Base-by-base conservation (phyloP, 495 filamentous ascomycete species). In the Daldinia caldariorum region DNA sequence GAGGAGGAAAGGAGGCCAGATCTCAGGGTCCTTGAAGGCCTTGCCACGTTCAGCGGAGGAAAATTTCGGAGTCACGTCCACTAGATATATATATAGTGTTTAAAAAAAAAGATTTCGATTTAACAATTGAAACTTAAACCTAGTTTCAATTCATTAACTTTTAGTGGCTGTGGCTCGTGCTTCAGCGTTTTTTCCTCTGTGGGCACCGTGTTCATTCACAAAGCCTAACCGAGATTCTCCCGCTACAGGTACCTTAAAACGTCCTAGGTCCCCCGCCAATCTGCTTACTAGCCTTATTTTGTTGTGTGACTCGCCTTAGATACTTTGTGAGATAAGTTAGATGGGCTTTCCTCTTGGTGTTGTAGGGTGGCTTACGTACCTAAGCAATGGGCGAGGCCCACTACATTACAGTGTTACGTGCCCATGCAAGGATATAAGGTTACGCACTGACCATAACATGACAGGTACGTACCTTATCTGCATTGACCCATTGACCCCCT, bases 1-100 rank as follows among this genome's bases (percentile, higher is more conserved):
- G 26, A 3, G 26, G 26, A 3, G 26, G 26, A 63, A 62, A 75
- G 70, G 61, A 77, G 73, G 75, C 75, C 75, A 77, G 73, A 75
- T 77, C 63, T 73, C 73, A 71, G 70, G 72, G 75, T 73, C 70
- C 72, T 65, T 43, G 3, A 38, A 58, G 29, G 66, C 58, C 61
- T 66, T 66, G 38, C 37, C 53, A 62, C 63, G 56, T 66, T 68
- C 61, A 73, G 56, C 49, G 51, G 64, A 70, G 54, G 63, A 70
- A 70, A 58, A 41, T 58, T 68, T 74, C 38, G 67, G 74, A 69
- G 37, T 64, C 43, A 45, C n/a, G 39, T 61, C 57, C 53, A 59
- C 58, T 37, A 20, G 1, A 22, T 47, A 31, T 6, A 31, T 32
- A n/a, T 26, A 26, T 26, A 26, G 1, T 60, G 61, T 61, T 49